A percentile compares a stretch with the other conserved stretches of the same genome.
phyloP scores from a whole-genome alignment of 805 yeast genomes.

The Suhomyces sp. region DNA sequence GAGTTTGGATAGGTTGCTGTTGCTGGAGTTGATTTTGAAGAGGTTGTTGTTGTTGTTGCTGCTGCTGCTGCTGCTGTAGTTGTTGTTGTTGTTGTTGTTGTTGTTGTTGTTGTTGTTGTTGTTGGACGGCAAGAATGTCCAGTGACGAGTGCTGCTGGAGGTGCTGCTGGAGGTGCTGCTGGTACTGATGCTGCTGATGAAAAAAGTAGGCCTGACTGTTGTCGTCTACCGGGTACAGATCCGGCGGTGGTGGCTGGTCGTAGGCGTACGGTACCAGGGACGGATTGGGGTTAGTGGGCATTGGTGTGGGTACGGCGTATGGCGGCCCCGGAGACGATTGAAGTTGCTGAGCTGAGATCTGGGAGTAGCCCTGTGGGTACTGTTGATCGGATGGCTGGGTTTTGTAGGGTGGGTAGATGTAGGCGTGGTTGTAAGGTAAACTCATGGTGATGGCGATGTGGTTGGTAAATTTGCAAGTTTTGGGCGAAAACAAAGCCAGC shows the following conservation, averaged over 20 bases:
- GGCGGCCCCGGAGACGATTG: not conserved
- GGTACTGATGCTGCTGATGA: constrained; percentile 7
- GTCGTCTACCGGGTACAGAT: not conserved
- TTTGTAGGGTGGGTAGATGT: constrained; percentile 2
- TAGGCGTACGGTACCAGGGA: not conserved
- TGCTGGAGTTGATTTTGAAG: constrained; percentile 1
- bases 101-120: constrained; percentile 6
- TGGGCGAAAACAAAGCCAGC: not conserved
- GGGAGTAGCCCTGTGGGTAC: not conserved
- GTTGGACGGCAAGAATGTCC: not conserved
- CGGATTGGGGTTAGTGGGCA: not conserved
- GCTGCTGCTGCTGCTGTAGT: constrained; percentile 2
- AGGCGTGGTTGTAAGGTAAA: constrained; percentile 5
- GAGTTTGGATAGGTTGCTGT: not conserved
- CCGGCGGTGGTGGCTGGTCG: not conserved
- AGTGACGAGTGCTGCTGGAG: constrained; percentile 3
- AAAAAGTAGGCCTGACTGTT: constrained; percentile 2
- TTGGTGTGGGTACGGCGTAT: not conserved
- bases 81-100: constrained; percentile 1
- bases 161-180: constrained; percentile 5
- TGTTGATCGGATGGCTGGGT: not conserved
- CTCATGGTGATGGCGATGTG: constrained; percentile 4
- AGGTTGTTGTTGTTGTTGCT: constrained; percentile 5
- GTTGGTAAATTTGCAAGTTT: not conserved
- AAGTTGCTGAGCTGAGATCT: not conserved